Evolutionary conservation across 768 basidiomycete genomes (phyloP).

Genomic region (Plicaturopsis crispa): DNA sequence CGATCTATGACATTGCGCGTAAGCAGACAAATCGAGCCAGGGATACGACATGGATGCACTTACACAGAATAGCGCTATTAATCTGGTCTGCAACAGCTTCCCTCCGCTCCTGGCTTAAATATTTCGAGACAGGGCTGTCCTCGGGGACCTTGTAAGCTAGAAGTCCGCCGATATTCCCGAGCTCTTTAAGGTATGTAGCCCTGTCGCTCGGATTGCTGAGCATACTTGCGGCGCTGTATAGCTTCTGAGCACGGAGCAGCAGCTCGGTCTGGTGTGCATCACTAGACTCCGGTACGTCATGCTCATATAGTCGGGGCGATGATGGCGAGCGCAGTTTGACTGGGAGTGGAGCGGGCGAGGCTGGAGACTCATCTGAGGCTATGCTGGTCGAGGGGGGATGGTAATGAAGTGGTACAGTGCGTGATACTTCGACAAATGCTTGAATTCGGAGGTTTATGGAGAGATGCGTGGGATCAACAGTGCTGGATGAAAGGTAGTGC

Average conservation of each 20-base stretch:
- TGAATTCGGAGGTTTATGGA: slow-evolving; percentile 81
- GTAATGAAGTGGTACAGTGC: slow-evolving; percentile 58
- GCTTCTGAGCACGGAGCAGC: slow-evolving; percentile 53
- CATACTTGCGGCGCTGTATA: slow-evolving; percentile 54
- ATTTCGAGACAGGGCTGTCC: slow-evolving; percentile 64
- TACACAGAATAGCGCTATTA: slow-evolving; percentile 78
- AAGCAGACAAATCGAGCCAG: neutral
- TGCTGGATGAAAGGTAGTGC: slow-evolving; percentile 49
- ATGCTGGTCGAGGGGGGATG: slow-evolving; percentile 14
- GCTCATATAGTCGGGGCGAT: slow-evolving; percentile 12
- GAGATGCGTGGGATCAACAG: slow-evolving; percentile 69
- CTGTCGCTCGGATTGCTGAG: slow-evolving; percentile 51
- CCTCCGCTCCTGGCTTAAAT: slow-evolving; percentile 69
- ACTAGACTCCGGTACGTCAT: slow-evolving; percentile 20
- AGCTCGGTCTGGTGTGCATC: slow-evolving; percentile 39
- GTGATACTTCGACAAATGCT: slow-evolving; percentile 80
- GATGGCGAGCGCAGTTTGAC: slow-evolving; percentile 1
- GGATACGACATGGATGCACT: slow-evolving; percentile 16
- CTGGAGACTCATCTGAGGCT: slow-evolving; percentile 5
- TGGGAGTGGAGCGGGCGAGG: slow-evolving; percentile 7
- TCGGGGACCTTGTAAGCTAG: slow-evolving; percentile 83
- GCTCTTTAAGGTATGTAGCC: slow-evolving; percentile 57
- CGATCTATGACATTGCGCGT: slow-evolving; percentile 32
- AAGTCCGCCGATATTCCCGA: slow-evolving; percentile 67
- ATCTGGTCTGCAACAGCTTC: slow-evolving; percentile 84